Base-by-base conservation (phyloP, 768 basidiomycete genomes). In the Lactarius psammicola region DNA sequence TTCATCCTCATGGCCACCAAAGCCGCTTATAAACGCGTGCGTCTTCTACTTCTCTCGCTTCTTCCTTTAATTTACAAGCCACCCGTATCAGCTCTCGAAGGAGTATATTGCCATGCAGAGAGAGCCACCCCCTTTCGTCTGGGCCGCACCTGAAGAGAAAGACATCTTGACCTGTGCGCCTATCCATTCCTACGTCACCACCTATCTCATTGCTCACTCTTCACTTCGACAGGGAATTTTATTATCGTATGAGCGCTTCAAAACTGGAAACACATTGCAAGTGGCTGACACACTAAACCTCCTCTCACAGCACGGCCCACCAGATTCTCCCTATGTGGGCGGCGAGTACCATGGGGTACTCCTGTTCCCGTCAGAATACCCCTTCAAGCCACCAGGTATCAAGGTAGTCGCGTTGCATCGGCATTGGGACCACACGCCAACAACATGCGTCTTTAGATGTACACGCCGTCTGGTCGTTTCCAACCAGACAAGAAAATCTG, bases 61-160 rank as follows among this genome's bases (percentile, higher is more conserved):
- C 33, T 58, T 31, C 46, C 34, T 33, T 15, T 67, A 68, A 58
- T 59, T 31, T 17, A 57, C 46, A 3, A 0, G 53, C 33, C 34
- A 26, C n/a, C 60, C 60, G 54, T 51, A 69, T 56, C 75, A 92
- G 90, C 85, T 93, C 67, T 80, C 82, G 40, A 94, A 96, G 78
- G 95, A 98, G 80, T 95, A 89, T 78, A 85, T 91, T 72, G 80
- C 84, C 57, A 96, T 98, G 92, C 94, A 96, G 78, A 89, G 80
- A 73, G 88, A 91, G 67, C 94, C 96, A 17, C 96, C 96, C 1
- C 96, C 96, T 66, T 98, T 95, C 76, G 88, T 98, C 26, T 95
- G 92, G 89, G 95, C 96, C 44, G 84, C 84, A 34, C 96, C 96
- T 17, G 95, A 97, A 72, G 96, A 98, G 84, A 95, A 95, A 87